These are phyloP conservation scores for Epichloe festucae DNA, from an alignment of 2,329 filamentous ascomycete species.

Conservation along the genomic window DNA sequence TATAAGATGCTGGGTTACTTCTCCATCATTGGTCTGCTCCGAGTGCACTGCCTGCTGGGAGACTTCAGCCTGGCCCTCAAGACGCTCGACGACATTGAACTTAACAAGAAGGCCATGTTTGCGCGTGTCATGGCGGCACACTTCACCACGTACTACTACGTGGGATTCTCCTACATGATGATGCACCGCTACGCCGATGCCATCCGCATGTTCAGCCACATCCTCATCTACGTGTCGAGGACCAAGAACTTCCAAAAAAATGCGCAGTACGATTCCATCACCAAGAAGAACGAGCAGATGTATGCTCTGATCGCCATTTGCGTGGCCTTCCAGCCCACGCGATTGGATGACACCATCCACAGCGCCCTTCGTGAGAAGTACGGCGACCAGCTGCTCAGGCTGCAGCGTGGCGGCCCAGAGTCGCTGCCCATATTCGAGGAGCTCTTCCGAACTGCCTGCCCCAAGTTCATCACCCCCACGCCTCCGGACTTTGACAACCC, in stretches of 20 bases:
- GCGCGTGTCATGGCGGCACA: slow-evolving; percentile 98
- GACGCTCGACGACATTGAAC: slow-evolving; percentile 97
- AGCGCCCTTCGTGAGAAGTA: slow-evolving; percentile 97
- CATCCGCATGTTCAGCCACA: slow-evolving; percentile 99
- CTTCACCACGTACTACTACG: slow-evolving; percentile 99
- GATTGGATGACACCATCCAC: slow-evolving; percentile 98
- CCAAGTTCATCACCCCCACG: slow-evolving; percentile 97
- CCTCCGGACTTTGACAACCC: slow-evolving; percentile 97
- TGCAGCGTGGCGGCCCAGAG: slow-evolving; percentile 92
- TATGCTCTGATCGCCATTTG: slow-evolving; percentile 98
- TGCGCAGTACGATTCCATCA: slow-evolving; percentile 93
- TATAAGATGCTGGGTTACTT: slow-evolving; percentile 99
- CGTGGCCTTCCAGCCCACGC: slow-evolving; percentile 92
- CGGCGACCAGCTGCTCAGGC: slow-evolving; percentile 90
- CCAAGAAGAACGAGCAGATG: slow-evolving; percentile 99
- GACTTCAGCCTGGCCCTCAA: slow-evolving; percentile 98
- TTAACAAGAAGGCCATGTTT: slow-evolving; percentile 99
- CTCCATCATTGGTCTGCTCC: slow-evolving; percentile 92
- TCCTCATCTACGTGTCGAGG: slow-evolving; percentile 93
- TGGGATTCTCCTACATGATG: slow-evolving; percentile 99
- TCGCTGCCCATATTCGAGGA: slow-evolving; percentile 95
- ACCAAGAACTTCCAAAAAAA: slow-evolving; percentile 99
- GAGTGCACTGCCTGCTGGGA: slow-evolving; percentile 90
- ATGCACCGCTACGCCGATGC: slow-evolving; percentile 98
- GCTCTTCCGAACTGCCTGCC: slow-evolving; percentile 94